Conservation (phyloP, 805 yeast species). For the Soucietia sequanensis region DNA sequence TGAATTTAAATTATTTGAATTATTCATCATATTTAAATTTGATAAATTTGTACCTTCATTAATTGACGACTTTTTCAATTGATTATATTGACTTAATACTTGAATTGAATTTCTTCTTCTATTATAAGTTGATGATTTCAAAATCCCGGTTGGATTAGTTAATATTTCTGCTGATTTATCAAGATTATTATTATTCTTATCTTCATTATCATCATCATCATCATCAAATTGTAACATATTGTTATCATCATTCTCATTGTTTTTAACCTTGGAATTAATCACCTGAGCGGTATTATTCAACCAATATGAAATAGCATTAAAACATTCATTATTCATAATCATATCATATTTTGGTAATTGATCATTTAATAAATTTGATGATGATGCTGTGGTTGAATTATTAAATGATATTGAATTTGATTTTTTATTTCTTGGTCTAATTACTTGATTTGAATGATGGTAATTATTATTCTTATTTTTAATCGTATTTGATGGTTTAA, state of each 20-base stretch:
- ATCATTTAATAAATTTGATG: slow-evolving; percentile 3
- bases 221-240: slow-evolving; percentile 4
- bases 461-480: no score
- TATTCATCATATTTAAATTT: no score
- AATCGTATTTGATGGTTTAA: no score
- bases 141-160: slow-evolving; percentile 30
- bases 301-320: slow-evolving; percentile 39
- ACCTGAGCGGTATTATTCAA: slow-evolving; percentile 21
- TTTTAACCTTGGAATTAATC: slow-evolving; percentile 6
- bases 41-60: no score
- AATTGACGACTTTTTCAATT: not conserved
- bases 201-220: not conserved
- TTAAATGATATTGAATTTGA: not conserved
- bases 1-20: no score
- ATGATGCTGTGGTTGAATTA: not conserved
- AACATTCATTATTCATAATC: slow-evolving; percentile 40
- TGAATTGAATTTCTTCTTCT: slow-evolving; percentile 23
- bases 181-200: not conserved
- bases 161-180: slow-evolving; percentile 16
- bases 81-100: slow-evolving; percentile 1
- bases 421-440: not conserved
- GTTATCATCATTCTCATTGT: slow-evolving; percentile 8
- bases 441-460: not conserved
- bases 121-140: slow-evolving; percentile 17
- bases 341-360: slow-evolving; percentile 11